Conservation (phyloP, 1,284 basidiomycete species). For the Coniophora puteana region DNA sequence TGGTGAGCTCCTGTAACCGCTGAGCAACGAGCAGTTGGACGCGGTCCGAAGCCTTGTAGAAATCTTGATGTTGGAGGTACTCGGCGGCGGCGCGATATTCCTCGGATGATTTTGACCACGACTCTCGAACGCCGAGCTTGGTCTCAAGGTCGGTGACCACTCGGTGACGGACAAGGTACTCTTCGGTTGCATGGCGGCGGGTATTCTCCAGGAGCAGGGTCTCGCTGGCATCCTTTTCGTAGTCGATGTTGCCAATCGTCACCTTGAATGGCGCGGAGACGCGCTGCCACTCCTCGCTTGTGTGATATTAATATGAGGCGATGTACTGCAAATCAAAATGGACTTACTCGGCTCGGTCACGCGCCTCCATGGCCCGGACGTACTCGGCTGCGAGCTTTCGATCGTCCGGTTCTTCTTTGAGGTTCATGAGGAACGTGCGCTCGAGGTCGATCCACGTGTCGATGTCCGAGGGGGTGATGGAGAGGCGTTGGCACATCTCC, state of each 20-base stretch:
- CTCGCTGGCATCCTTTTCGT: neutral
- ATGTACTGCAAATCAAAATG: neutral
- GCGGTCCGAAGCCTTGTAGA: neutral
- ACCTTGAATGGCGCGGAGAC: neutral
- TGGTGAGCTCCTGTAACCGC: neutral
- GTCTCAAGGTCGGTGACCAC: slow-evolving; percentile 11
- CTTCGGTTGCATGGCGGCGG: neutral
- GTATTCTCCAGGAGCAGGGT: slow-evolving; percentile 4
- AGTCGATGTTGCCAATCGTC: neutral
- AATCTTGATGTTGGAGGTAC: neutral
- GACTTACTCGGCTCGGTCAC: slow-evolving; percentile 9
- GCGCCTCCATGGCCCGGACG: slow-evolving; percentile 12
- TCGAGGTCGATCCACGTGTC: slow-evolving; percentile 13
- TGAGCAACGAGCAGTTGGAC: neutral
- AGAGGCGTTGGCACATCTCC: neutral
- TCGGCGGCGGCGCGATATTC: neutral
- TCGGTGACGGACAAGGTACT: neutral
- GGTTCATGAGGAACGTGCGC: slow-evolving; percentile 9
- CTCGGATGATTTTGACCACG: neutral
- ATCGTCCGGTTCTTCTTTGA: slow-evolving; percentile 13
- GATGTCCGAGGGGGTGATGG: slow-evolving; percentile 5
- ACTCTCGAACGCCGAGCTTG: slow-evolving; percentile 7
- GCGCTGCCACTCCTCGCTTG: neutral
- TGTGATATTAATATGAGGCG: neutral
- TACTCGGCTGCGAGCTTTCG: slow-evolving; percentile 14